phyloP scores from a whole-genome alignment of 2,329 filamentous ascomycete species.

The Lasiodiplodia hormozganensis region DNA sequence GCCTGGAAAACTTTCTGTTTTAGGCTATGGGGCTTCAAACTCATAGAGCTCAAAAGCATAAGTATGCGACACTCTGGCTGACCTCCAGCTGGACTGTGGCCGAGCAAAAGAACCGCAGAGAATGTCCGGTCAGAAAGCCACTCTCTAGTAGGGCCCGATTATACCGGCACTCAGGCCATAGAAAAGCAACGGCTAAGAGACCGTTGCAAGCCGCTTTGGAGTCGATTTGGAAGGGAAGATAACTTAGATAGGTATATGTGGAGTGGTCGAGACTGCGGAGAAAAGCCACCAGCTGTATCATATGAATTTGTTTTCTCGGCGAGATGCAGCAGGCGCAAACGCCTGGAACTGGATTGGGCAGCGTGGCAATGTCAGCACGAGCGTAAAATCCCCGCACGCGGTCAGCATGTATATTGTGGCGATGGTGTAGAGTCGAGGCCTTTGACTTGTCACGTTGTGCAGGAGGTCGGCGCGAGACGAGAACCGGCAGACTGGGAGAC shows the following conservation, averaged over 20 bases:
- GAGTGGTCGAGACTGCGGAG: not conserved
- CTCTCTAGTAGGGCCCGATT: not conserved
- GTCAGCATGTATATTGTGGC: not conserved
- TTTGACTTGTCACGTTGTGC: not conserved
- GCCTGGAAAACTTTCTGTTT: no score
- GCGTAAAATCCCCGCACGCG: not conserved
- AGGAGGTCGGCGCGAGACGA: conserved; percentile 2
- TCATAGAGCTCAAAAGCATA: not conserved
- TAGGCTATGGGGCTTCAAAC: no score
- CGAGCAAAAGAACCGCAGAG: not conserved
- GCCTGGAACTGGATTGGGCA: not conserved
- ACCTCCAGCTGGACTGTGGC: not conserved
- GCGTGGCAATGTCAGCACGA: conserved; percentile 4
- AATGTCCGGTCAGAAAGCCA: not conserved
- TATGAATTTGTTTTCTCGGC: not conserved
- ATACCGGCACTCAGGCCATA: no score
- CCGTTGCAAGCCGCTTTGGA: no score
- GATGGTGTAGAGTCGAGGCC: not conserved
- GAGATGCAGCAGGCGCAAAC: not conserved
- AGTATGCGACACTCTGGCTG: not conserved
- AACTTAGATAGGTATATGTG: not conserved
- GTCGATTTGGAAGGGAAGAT: no score
- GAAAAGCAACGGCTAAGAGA: no score
- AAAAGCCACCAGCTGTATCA: not conserved
- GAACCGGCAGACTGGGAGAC: conserved; percentile 11